A percentile compares a stretch with the other conserved stretches of the same genome.
phyloP scores from a whole-genome alignment of 202 grass and related monocot species.

The Panicum hallii region DNA sequence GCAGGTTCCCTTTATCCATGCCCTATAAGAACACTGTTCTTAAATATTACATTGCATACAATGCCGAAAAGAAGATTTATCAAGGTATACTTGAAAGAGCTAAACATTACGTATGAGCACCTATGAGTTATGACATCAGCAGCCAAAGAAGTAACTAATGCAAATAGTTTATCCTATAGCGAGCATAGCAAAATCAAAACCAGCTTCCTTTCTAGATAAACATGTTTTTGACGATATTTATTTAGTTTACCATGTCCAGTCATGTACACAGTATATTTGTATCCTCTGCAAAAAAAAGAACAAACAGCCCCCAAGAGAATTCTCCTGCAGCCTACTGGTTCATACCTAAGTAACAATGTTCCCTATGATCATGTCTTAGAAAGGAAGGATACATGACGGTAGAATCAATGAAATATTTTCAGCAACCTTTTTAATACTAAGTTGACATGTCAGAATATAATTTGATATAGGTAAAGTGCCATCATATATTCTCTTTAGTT shows the following conservation, averaged over 20 bases:
- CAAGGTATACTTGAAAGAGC: conserved; percentile 1
- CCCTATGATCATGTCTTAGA: not conserved
- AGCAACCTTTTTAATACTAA: not conserved
- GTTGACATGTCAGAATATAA: conserved; percentile 15
- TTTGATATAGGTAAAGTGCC: not conserved
- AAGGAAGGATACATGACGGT: not conserved
- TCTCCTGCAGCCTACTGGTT: not conserved
- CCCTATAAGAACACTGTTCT: conserved; percentile 58
- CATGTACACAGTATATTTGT: not conserved
- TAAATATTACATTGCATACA: conserved; percentile 38
- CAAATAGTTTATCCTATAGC: not conserved
- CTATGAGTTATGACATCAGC: not conserved
- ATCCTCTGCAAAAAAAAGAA: not conserved
- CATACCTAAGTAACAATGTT: not conserved
- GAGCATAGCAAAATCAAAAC: conserved; percentile 17
- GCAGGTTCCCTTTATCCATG: conserved; percentile 75
- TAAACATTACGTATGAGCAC: conserved; percentile 11
- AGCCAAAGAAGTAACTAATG: not conserved
- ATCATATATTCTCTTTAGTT: not conserved
- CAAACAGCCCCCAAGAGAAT: not conserved
- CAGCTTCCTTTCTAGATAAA: conserved; percentile 7
- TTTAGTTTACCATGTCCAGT: not conserved
- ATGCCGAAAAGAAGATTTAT: conserved; percentile 29
- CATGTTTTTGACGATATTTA: not conserved
- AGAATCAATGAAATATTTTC: conserved; percentile 17